phyloP scores from a whole-genome alignment of 768 basidiomycete species.

The Asterophora parasitica region DNA sequence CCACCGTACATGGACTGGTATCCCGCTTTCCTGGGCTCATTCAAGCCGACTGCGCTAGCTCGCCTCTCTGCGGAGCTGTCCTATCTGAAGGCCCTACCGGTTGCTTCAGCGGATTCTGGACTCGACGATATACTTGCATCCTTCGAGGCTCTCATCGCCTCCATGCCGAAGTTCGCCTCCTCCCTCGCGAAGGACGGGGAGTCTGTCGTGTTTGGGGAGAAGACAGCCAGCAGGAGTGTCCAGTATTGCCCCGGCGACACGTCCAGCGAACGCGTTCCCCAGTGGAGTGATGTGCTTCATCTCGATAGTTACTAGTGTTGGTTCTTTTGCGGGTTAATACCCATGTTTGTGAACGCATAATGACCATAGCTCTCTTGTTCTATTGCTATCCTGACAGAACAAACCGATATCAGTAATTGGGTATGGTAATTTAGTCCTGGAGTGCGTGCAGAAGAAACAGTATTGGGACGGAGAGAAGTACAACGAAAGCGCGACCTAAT shows the following conservation, averaged over 20 bases:
- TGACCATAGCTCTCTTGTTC: not conserved
- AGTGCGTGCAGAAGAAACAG: not conserved
- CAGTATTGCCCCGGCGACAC: not conserved
- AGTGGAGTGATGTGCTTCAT: conserved; percentile 10
- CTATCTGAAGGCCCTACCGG: conserved; percentile 5
- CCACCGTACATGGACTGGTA: conserved; percentile 13
- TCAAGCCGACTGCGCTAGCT: not conserved
- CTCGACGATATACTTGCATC: conserved; percentile 19
- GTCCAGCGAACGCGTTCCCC: not conserved
- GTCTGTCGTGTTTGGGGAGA: not conserved
- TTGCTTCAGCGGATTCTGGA: conserved; percentile 10
- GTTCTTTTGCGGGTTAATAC: not conserved
- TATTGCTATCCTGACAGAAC: not conserved
- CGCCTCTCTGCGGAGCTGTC: conserved; percentile 9
- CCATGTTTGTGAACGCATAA: not conserved
- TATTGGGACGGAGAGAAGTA: not conserved
- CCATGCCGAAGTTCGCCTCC: conserved; percentile 12
- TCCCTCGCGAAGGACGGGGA: not conserved
- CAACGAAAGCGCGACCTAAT: conserved; percentile 25
- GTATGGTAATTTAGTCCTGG: not conserved
- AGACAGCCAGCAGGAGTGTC: not conserved
- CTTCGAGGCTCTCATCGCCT: conserved; percentile 16
- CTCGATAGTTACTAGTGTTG: conserved; percentile 10
- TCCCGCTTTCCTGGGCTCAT: not conserved
- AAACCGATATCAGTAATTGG: not conserved